A percentile compares a stretch with the other conserved stretches of the same genome.
These are phyloP conservation scores for Triticum dicoccoides DNA, from an alignment of 176 grass and related monocot genomes.

Conservation along the genomic window DNA sequence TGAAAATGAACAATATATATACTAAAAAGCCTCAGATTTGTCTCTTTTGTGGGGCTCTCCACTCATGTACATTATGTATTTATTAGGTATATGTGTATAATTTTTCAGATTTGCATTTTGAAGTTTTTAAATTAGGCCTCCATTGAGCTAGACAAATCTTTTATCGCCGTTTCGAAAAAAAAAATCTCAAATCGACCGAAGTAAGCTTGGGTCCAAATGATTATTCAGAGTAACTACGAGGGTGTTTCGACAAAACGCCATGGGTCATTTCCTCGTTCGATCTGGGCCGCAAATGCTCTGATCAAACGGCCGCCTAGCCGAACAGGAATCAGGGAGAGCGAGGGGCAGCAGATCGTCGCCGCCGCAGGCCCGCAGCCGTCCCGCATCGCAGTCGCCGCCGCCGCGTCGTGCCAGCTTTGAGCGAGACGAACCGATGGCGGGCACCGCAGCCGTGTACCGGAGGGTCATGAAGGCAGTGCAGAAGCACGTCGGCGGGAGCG, in stretches of 20 bases:
- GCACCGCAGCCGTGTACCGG: conserved; percentile 37
- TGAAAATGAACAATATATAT: too few species aligned
- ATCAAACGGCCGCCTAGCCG: not conserved
- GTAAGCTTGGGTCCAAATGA: too few species aligned
- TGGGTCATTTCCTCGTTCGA: not conserved
- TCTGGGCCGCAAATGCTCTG: not conserved
- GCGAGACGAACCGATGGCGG: conserved; percentile 21
- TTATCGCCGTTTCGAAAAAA: too few species aligned
- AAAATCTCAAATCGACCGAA: too few species aligned
- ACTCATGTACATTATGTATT: too few species aligned
- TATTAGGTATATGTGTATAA: too few species aligned
- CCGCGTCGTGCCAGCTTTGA: not conserved
- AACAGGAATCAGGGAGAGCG: not conserved
- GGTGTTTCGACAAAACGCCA: not conserved
- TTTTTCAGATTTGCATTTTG: too few species aligned
- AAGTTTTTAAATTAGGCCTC: too few species aligned
- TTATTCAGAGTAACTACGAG: too few species aligned
- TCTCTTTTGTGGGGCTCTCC: too few species aligned
- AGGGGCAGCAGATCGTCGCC: not conserved
- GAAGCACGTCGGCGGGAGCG: conserved; percentile 43
- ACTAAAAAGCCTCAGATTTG: too few species aligned
- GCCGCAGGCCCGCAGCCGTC: not conserved
- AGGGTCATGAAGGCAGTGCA: conserved; percentile 58
- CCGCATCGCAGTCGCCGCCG: not conserved
- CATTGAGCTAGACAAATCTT: too few species aligned